phyloP scores from a whole-genome alignment of 192 early-diverging fungal genomes.

The Entophlyctis helioformis region DNA sequence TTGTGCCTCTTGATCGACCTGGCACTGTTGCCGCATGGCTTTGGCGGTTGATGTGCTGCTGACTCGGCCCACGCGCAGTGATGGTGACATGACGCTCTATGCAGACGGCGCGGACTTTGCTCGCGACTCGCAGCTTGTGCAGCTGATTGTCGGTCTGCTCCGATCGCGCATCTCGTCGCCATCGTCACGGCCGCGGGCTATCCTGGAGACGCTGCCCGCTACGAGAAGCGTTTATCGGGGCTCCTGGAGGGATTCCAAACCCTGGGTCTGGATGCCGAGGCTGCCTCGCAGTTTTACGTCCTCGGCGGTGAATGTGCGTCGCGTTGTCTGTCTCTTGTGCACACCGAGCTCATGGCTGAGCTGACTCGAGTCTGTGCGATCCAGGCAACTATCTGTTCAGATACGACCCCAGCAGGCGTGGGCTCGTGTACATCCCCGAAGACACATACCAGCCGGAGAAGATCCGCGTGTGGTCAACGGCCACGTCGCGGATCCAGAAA shows the following conservation, averaged over 20 bases:
- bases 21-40: not conserved
- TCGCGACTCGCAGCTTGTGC: constrained; percentile 49
- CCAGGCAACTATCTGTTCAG: constrained; percentile 87
- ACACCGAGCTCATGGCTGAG: no score
- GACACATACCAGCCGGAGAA: constrained; percentile 18
- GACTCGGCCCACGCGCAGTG: constrained; percentile 19
- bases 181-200: constrained; percentile 92
- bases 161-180: constrained; percentile 54
- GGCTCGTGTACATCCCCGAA: constrained; percentile 56
- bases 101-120: constrained; percentile 79
- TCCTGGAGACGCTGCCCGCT: constrained; percentile 49
- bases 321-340: no score
- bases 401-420: constrained; percentile 37
- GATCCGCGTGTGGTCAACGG: constrained; percentile 11
- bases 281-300: constrained; percentile 61
- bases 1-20: constrained; percentile 5
- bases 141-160: constrained; percentile 58
- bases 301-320: constrained; percentile 27
- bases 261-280: constrained; percentile 27
- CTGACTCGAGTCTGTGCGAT: no score
- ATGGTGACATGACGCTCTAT: constrained; percentile 91
- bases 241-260: constrained; percentile 52
- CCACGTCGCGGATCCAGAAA: constrained; percentile 13
- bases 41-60: not conserved
- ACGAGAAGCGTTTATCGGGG: constrained; percentile 68